Percentiles rank a stretch among this genome's conserved stretches.
Evolutionary conservation across 1,284 basidiomycete species (phyloP).

Genomic region (Boletus holoroseus): DNA sequence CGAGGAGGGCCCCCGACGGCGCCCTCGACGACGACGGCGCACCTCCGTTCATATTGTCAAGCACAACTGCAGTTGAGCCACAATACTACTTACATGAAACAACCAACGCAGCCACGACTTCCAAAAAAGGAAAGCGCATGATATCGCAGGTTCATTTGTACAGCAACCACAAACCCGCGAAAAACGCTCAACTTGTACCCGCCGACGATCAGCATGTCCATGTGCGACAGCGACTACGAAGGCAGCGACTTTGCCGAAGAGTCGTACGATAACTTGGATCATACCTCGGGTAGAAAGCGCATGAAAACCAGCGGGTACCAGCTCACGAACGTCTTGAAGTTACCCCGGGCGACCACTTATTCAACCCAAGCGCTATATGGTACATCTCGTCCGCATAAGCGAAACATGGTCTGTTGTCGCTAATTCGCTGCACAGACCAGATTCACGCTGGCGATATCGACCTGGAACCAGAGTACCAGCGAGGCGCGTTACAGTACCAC

Average conservation of each 20-base stretch:
- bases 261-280: constrained; percentile 17
- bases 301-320: constrained; percentile 36
- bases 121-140: constrained; percentile 2
- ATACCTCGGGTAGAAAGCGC: constrained; percentile 18
- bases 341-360: constrained; percentile 62
- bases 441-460: constrained; percentile 55
- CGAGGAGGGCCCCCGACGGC: constrained; percentile 9
- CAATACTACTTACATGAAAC: neutral
- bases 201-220: neutral
- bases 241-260: constrained; percentile 11
- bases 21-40: constrained; percentile 19
- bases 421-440: constrained; percentile 45
- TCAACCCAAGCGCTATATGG: constrained; percentile 63
- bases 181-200: neutral
- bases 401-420: neutral
- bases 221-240: constrained; percentile 23
- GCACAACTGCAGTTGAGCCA: neutral
- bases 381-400: constrained; percentile 19
- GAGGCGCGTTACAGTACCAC: constrained; percentile 42
- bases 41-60: constrained; percentile 12
- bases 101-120: neutral
- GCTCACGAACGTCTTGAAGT: constrained; percentile 52
- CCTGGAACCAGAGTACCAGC: constrained; percentile 70
- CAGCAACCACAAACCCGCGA: constrained; percentile 6
- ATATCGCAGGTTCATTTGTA: neutral